A percentile compares a stretch with the other conserved stretches of the same genome.
Conservation (phyloP, 371 early-diverging fungal genomes). For the Actinomortierella wolfii region DNA sequence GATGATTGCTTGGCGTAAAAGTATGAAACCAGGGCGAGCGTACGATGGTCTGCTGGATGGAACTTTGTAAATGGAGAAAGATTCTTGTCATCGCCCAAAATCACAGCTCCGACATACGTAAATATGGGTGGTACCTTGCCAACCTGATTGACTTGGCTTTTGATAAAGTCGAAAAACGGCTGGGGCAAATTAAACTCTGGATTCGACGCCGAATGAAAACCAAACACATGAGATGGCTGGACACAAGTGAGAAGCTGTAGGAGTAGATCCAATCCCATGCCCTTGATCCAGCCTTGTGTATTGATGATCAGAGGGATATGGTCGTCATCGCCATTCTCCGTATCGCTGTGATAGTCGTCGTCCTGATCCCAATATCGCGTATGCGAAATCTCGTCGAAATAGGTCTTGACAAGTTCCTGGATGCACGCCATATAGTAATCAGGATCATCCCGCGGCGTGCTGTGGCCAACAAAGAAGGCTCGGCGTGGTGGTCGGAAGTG, state of each 20-base stretch:
- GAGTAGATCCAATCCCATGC: slow-evolving; percentile 73
- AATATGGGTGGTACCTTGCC: slow-evolving; percentile 11
- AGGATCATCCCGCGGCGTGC: slow-evolving; percentile 67
- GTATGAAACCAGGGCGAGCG: slow-evolving; percentile 55
- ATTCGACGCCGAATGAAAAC: slow-evolving; percentile 43
- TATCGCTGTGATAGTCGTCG: slow-evolving; percentile 30
- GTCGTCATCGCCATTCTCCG: slow-evolving; percentile 18
- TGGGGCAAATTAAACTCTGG: slow-evolving; percentile 45
- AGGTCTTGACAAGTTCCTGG: slow-evolving; percentile 57
- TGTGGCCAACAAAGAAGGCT: slow-evolving; percentile 70
- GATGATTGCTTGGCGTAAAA: slow-evolving; percentile 24
- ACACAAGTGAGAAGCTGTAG: slow-evolving; percentile 57
- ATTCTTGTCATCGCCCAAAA: slow-evolving; percentile 23
- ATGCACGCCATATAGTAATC: slow-evolving; percentile 71
- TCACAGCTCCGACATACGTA: slow-evolving; percentile 20
- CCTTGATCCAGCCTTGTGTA: slow-evolving; percentile 85
- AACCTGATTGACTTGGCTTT: slow-evolving; percentile 12
- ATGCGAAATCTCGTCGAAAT: slow-evolving; percentile 49
- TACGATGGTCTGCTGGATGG: slow-evolving; percentile 62
- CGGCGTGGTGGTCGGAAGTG: slow-evolving; percentile 65
- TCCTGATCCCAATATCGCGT: slow-evolving; percentile 32
- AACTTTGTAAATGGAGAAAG: slow-evolving; percentile 48
- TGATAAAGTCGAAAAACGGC: slow-evolving; percentile 37
- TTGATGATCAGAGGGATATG: slow-evolving; percentile 78
- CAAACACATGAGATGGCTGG: slow-evolving; percentile 60